These are phyloP conservation scores for Alternaria longipes DNA, from an alignment of 2,329 filamentous ascomycete species.

Conservation along the genomic window DNA sequence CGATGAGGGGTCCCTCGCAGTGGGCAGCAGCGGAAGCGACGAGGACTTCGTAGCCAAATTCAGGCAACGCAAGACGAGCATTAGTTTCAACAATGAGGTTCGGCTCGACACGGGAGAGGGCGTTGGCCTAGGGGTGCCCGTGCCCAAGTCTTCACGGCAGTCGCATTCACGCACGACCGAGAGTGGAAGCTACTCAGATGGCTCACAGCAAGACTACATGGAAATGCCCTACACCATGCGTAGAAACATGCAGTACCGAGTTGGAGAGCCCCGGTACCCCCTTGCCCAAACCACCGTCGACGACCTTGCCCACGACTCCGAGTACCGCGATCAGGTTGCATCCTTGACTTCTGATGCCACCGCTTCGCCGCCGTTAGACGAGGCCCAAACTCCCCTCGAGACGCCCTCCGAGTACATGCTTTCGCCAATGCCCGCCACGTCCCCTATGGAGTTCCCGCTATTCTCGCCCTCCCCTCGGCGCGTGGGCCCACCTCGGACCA, in stretches of 20 bases:
- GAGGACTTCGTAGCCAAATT: conserved; percentile 41
- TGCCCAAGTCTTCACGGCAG: conserved; percentile 45
- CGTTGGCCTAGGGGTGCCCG: conserved; percentile 50
- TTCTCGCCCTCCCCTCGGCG: conserved; percentile 38
- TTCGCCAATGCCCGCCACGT: conserved; percentile 46
- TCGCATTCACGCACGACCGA: conserved; percentile 31
- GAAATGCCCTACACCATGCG: conserved; percentile 41
- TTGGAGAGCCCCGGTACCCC: conserved; percentile 44
- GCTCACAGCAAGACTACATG: conserved; percentile 40
- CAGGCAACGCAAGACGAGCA: conserved; percentile 49
- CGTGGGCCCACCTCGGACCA: conserved; percentile 40
- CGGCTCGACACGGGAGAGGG: conserved; percentile 53
- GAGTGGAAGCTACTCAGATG: conserved; percentile 44
- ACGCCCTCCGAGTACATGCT: conserved; percentile 45
- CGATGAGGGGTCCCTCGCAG: conserved; percentile 28
- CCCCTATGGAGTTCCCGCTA: conserved; percentile 49
- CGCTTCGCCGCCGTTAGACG: conserved; percentile 50
- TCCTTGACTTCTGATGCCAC: conserved; percentile 56
- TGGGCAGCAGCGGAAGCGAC: conserved; percentile 39
- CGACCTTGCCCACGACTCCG: conserved; percentile 36
- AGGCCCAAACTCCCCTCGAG: conserved; percentile 51
- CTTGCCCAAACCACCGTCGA: conserved; percentile 49
- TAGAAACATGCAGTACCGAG: conserved; percentile 33
- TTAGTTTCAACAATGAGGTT: conserved; percentile 54
- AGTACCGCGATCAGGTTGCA: conserved; percentile 49